Base-by-base conservation (phyloP, 2,329 filamentous ascomycete species). In the Fusarium ramigenum region DNA sequence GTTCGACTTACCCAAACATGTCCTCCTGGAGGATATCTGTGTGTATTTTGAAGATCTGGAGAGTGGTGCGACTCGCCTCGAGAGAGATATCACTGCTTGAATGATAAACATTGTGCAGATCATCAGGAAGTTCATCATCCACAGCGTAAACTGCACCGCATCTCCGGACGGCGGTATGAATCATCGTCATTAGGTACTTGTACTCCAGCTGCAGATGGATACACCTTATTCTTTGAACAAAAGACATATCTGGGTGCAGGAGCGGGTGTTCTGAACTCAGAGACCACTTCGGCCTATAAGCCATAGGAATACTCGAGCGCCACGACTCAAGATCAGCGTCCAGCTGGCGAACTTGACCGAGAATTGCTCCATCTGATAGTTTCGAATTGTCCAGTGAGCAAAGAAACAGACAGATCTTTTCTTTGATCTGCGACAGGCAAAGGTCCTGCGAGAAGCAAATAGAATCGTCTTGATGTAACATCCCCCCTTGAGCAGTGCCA, bases 31-130 rank as follows among this genome's bases (percentile, higher is more conserved):
- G 21, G 3, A 65, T 2, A 5, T 30, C 7, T 7, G 9, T 19
- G 4, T 32, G 10, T 7, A 6, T 16, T 23, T 47, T 57, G 3
- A 46, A 42, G 3, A 47, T 65, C 1, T 36, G 47, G 0, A 65
- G 21, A 4, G 36, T 65, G 1, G 28, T 65, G 1, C 63, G 60
- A 19, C 63, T 65, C 5, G 63, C 63, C 1, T 37, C 40, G 0
- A 65, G 46, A 2, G 60, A 65, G 3, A 65, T 19, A n/a, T 65
- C 60, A 15, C 60, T 65, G 1, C 63, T 65, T 3, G 60, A 65
- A 19, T 65, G 60, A 39, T 65, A 65, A 14, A 65, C 60, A 1
- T 30, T 47, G 5, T 65, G 60, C 1, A 65, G 43, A 15, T 47
- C 60, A 1, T 65, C 34, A 15, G 60, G 63, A 0, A 65, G 18